Base-by-base conservation (phyloP, 148 eudicot genomes). In the Rhododendron henanense region DNA sequence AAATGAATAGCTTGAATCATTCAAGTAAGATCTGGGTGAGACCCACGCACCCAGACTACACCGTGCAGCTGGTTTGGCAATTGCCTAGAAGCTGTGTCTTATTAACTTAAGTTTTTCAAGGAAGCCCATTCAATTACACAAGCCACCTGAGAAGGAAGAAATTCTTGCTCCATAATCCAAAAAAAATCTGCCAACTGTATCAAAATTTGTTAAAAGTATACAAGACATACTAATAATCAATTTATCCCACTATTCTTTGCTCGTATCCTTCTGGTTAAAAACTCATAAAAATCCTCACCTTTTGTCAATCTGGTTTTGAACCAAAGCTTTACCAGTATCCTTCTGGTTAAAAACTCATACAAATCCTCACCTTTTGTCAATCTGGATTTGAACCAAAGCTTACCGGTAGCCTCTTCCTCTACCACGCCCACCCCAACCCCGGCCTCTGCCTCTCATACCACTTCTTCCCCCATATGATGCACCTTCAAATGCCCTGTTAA, bases 341-440 rank as follows among this genome's bases (percentile, higher is more conserved):
- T 19, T 76, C 51, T 44, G 53, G 53, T 10, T 57, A 79, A 83
- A 37, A 7, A 61, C 78, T 41, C 65, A 19, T 53, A 59, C 77
- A 61, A 53, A 53, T 15, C 59, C 19, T 15, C 61, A 55, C 4
- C 61, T 91, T 86, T 86, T 63, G 84, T 76, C 92, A 16, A 92
- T 61, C 10, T 23, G 25, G 28, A 61, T 55, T 61, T 61, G 25
- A 6, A 61, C 28, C 25, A 61, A 61, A 61, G 69, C 69, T 71
- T 51, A 61, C 23, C 86, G 84, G 79, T 47, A 90, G 28, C 92
- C 85, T 84, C 96, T 90, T 71, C 98, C 96, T 87, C 99, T 86
- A 45, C 98, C 96, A 44, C 95, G 92, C 6, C 95, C 94, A 65
- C 92, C 96, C 94, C 92, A 6, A 73, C 92, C 85, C 88, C 94